phyloP scores from a whole-genome alignment of 2,329 filamentous ascomycete species.

The Elsinoe perseae region DNA sequence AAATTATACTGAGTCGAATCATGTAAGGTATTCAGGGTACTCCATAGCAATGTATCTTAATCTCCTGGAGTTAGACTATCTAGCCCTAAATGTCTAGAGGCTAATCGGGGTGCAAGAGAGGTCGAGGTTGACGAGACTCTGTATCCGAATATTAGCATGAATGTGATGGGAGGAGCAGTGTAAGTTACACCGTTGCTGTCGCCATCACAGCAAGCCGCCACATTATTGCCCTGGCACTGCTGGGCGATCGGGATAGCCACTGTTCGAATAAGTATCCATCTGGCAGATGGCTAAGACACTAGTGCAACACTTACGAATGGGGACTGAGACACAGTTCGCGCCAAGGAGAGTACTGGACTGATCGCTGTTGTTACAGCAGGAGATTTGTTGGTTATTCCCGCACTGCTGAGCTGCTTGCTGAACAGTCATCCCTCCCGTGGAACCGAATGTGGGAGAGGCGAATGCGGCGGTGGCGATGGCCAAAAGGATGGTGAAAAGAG shows the following conservation, averaged over 20 bases:
- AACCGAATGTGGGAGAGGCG: no score
- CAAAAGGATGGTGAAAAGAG: no score
- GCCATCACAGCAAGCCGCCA: neutral
- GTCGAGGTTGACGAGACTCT: neutral
- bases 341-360: neutral
- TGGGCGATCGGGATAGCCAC: neutral
- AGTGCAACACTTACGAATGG: neutral
- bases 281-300: neutral
- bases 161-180: neutral
- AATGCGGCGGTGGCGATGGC: no score
- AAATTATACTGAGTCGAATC: no score
- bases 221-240: neutral
- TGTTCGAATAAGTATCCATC: neutral
- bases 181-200: neutral
- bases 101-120: neutral
- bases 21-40: no score
- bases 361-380: neutral
- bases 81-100: neutral
- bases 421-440: neutral
- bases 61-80: no score
- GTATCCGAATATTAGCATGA: neutral
- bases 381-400: neutral
- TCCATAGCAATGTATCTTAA: no score
- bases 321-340: neutral
- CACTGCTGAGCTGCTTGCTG: neutral